Base-by-base conservation (phyloP, 2,329 filamentous ascomycete genomes). In the Aspergillus carbonarius region DNA sequence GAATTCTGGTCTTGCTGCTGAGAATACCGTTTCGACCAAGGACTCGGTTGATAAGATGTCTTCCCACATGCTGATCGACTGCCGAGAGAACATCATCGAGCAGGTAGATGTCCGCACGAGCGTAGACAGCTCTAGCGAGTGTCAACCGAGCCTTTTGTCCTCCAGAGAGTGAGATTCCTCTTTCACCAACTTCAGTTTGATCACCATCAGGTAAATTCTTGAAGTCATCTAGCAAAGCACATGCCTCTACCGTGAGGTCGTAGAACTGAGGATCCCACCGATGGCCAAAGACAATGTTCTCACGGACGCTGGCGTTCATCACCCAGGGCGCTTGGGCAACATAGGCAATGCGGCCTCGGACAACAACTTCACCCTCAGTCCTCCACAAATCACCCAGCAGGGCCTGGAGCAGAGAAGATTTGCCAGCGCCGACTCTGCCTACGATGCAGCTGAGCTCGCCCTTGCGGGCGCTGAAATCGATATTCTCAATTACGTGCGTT, bases 241-340 rank as follows among this genome's bases (percentile, higher is more conserved):
- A 99, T 40, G 95, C 93, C 72, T 91, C 88, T 52, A 99, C 83
- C 0, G 93, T 97, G 70, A 90, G 88, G 57, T 98, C 91, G 77
- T 99, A 99, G 76, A 99, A 99, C 30, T 88, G 84, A 5, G 93
- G 88, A 75, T 99, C 93, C 81, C 90, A 97, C 48, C 91, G 88
- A 76, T 99, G 92, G 1, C 95, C 95, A 70, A 99, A 99, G 4
- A 97, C 83, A 66, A 99, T 96, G 72, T 99, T 99, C 72, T 99
- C 95, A 68, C 92, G 91, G 57, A 99, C 93, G 30, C 91, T 96
- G 8, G 95, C 95, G 72, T 99, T 99, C 88, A 98, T 93, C 54
- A 99, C 90, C 95, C 96, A 99, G 18, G 92, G 82, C 69, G 91
- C 88, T 74, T 99, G 96, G 15, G 92, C 91, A 59, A 96, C 95